phyloP scores from a whole-genome alignment of 371 early-diverging fungal genomes.

The Mortierella sp. region DNA sequence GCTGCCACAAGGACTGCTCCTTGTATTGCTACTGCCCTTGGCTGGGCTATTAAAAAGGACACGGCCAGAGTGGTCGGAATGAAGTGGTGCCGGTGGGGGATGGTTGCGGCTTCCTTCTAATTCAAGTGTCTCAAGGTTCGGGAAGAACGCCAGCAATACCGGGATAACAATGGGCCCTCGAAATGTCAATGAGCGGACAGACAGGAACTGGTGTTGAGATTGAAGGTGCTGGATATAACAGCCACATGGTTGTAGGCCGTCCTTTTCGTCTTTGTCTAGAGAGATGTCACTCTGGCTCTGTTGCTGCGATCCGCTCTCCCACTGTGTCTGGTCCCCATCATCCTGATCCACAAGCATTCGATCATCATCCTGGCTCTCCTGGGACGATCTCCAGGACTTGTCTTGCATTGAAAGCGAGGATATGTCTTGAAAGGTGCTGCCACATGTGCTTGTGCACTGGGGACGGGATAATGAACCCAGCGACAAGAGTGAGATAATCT shows the following conservation, averaged over 20 bases:
- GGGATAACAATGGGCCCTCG: conserved; percentile 23
- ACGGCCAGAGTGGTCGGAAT: not conserved
- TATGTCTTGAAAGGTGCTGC: not conserved
- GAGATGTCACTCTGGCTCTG: not conserved
- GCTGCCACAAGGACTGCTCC: not conserved
- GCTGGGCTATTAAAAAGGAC: not conserved
- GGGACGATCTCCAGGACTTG: too few species aligned
- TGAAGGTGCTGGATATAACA: not conserved
- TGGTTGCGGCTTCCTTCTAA: conserved; percentile 10
- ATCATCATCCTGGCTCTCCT: conserved; percentile 7
- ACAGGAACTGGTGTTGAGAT: conserved; percentile 10
- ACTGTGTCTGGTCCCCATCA: not conserved
- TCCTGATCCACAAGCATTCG: conserved; percentile 18
- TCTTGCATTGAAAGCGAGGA: too few species aligned
- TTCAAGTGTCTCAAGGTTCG: conserved; percentile 18
- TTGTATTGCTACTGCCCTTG: not conserved
- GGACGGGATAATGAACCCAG: not conserved
- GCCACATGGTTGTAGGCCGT: not conserved
- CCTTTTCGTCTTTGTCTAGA: not conserved
- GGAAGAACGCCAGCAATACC: conserved; percentile 14
- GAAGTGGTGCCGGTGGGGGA: not conserved
- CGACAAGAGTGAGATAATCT: conserved; percentile 15
- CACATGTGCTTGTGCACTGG: not conserved
- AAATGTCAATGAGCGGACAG: conserved; percentile 22
- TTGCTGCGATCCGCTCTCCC: not conserved